These are phyloP conservation scores for Didymella lethalis DNA, from an alignment of 2,329 filamentous ascomycete species.

Conservation along the genomic window DNA sequence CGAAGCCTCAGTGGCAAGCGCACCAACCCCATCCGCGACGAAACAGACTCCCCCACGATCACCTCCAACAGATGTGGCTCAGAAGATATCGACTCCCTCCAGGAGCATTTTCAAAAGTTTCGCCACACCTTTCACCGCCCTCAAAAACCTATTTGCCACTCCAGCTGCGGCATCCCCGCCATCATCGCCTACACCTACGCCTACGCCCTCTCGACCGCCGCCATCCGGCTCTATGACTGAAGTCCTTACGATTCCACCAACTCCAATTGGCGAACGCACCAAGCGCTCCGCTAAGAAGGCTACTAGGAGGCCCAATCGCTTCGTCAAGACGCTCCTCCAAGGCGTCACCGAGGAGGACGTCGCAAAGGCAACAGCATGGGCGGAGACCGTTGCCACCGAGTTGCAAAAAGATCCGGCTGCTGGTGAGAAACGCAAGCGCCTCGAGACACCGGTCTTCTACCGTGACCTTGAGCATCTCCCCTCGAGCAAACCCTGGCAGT, in stretches of 20 bases:
- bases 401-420: conserved; percentile 30
- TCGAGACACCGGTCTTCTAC: conserved; percentile 36
- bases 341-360: conserved; percentile 33
- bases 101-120: conserved; percentile 22
- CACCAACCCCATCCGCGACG: neutral
- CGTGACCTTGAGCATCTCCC: conserved; percentile 42
- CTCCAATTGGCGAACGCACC: conserved; percentile 39
- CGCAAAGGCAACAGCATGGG: conserved; percentile 39
- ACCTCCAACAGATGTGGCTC: neutral
- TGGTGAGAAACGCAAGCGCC: conserved; percentile 41
- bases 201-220: conserved; percentile 24
- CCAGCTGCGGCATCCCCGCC: conserved; percentile 12
- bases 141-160: conserved; percentile 30
- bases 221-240: conserved; percentile 32
- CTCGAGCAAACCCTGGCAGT: conserved; percentile 43
- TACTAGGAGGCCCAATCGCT: conserved; percentile 23
- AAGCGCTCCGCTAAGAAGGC: conserved; percentile 27
- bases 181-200: conserved; percentile 23
- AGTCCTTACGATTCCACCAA: conserved; percentile 36
- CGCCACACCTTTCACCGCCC: conserved; percentile 30
- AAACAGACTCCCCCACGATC: neutral
- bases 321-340: conserved; percentile 30
- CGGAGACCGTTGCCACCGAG: conserved; percentile 30
- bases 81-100: conserved; percentile 10
- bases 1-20: neutral